Evolutionary conservation across 2,329 filamentous ascomycete genomes (phyloP).

Genomic region (Trichophyton rubrum): DNA sequence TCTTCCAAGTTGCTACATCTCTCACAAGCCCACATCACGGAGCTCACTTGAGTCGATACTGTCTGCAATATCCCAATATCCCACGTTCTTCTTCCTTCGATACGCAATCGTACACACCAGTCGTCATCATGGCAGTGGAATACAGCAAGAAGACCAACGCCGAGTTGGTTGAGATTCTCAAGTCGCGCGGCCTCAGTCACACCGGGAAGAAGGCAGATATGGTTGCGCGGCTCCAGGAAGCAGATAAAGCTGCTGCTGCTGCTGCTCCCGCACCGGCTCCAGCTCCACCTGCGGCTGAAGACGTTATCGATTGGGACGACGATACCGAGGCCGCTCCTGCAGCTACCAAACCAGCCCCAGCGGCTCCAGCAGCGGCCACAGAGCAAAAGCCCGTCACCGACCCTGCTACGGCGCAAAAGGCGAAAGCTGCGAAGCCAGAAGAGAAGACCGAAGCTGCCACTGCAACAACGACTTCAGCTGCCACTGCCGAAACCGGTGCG

Average conservation of each 20-base stretch:
- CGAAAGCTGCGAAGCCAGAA: conserved; percentile 25
- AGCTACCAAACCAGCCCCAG: conserved; percentile 26
- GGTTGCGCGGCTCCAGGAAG: conserved; percentile 35
- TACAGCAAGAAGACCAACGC: conserved; percentile 41
- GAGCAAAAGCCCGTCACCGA: conserved; percentile 29
- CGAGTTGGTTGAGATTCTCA: conserved; percentile 39
- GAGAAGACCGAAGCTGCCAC: conserved; percentile 8
- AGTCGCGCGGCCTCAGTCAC: conserved; percentile 35
- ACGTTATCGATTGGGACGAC: conserved; percentile 36
- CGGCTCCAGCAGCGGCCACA: conserved; percentile 29
- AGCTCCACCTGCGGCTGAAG: conserved; percentile 19
- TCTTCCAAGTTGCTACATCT: background rate
- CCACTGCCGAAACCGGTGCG: conserved; percentile 7
- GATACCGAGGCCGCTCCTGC: conserved; percentile 26
- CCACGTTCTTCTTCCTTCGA: background rate
- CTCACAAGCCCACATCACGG: background rate
- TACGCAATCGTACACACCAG: background rate
- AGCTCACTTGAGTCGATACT: background rate
- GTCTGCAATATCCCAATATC: background rate
- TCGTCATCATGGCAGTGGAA: conserved; percentile 28
- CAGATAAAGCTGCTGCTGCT: conserved; percentile 32
- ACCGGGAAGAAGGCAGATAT: conserved; percentile 41
- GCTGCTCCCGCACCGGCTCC: conserved; percentile 9
- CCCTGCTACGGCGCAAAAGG: conserved; percentile 28
- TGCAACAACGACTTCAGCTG: background rate